Evolutionary conservation across 495 filamentous ascomycete genomes (phyloP).

Genomic region (Sordaria brevicollis): DNA sequence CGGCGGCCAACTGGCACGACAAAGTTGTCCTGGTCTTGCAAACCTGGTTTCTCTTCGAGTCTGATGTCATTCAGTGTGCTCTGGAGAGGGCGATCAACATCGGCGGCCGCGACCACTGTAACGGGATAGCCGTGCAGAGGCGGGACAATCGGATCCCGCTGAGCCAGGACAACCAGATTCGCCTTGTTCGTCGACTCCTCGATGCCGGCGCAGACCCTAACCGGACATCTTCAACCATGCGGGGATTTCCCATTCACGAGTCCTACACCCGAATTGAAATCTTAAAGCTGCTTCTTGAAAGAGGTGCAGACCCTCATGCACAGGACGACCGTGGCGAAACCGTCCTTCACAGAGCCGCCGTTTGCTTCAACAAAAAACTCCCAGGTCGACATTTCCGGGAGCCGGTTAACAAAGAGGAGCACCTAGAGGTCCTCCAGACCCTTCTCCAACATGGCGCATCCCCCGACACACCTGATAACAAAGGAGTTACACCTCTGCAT

Average conservation of each 20-base stretch:
- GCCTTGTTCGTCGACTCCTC: not conserved
- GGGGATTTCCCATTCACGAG: not conserved
- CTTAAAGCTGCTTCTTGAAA: not conserved
- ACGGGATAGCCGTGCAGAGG: not conserved
- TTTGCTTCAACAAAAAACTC: not conserved
- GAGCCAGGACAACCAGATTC: not conserved
- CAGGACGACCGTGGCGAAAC: not conserved
- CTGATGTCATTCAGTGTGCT: not conserved
- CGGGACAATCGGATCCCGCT: not conserved
- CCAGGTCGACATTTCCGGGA: not conserved
- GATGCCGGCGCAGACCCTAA: not conserved
- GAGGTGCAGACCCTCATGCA: not conserved
- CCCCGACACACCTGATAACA: not conserved
- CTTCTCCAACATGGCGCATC: conserved; percentile 6
- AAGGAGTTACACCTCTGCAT: conserved; percentile 6
- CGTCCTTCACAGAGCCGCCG: not conserved
- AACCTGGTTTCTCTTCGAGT: not conserved
- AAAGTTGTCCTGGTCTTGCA: not conserved
- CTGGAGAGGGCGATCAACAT: not conserved
- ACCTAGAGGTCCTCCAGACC: not conserved
- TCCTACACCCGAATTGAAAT: not conserved
- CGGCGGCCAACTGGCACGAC: not conserved
- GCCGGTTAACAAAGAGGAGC: not conserved
- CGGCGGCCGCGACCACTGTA: not conserved
- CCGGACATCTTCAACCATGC: not conserved